A percentile compares a stretch with the other conserved stretches of the same genome.
Evolutionary conservation across 2,329 filamentous ascomycete species (phyloP).

Genomic region (Aspergillus sp.): DNA sequence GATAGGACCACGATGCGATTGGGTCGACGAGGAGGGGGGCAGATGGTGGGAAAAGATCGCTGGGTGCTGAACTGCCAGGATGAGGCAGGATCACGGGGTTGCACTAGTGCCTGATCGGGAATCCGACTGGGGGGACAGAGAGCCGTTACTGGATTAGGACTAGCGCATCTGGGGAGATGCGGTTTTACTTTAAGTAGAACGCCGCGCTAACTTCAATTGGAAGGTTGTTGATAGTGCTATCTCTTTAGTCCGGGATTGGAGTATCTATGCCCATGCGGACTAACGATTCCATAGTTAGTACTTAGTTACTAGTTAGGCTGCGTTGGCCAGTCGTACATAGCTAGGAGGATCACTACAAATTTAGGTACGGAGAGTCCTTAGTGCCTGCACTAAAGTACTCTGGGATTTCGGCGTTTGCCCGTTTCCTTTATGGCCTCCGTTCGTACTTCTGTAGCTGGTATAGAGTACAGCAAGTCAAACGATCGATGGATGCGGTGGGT

Average conservation of each 20-base stretch:
- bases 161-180: constrained; percentile 21
- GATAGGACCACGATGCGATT: constrained; percentile 1
- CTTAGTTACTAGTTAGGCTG: too few species aligned
- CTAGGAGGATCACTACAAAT: too few species aligned
- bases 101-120: constrained; percentile 20
- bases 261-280: not conserved
- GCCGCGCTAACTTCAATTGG: constrained; percentile 3
- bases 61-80: constrained; percentile 12
- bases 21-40: not conserved
- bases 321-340: too few species aligned
- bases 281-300: too few species aligned
- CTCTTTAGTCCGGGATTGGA: not conserved
- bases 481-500: too few species aligned
- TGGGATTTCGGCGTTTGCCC: too few species aligned
- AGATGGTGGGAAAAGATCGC: constrained; percentile 7
- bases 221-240: constrained; percentile 14
- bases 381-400: too few species aligned
- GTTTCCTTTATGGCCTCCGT: too few species aligned
- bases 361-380: too few species aligned
- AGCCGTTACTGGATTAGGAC: constrained; percentile 21
- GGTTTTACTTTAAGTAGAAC: not conserved
- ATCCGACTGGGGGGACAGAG: constrained; percentile 7
- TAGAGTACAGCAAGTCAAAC: too few species aligned
- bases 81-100: constrained; percentile 30
- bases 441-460: too few species aligned